phyloP scores from a whole-genome alignment of 2,329 filamentous ascomycete genomes.

The Microthyrium microscopicum region DNA sequence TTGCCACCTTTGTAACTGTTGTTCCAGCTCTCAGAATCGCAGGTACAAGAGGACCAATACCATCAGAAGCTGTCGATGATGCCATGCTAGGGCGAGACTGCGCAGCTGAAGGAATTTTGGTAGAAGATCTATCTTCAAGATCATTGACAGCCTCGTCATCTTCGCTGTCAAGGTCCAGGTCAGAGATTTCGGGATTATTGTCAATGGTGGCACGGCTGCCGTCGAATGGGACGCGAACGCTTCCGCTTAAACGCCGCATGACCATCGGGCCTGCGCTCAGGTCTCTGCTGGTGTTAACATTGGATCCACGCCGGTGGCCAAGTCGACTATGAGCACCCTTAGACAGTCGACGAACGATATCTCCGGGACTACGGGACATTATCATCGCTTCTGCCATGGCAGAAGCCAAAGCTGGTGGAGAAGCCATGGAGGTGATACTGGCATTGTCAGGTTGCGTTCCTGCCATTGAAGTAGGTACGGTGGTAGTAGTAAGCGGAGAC shows the following conservation, averaged over 20 bases:
- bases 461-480: slow-evolving; percentile 41
- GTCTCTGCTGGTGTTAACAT: slow-evolving; percentile 57
- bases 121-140: slow-evolving; percentile 22
- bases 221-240: too few species aligned
- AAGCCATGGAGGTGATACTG: slow-evolving; percentile 37
- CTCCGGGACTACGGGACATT: slow-evolving; percentile 40
- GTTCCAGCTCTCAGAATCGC: slow-evolving; percentile 64
- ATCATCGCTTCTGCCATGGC: slow-evolving; percentile 47
- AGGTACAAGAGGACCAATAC: slow-evolving; percentile 57
- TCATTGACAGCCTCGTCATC: slow-evolving; percentile 33
- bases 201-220: slow-evolving; percentile 45
- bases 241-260: slow-evolving; percentile 68
- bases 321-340: slow-evolving; percentile 58
- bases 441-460: slow-evolving; percentile 65
- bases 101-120: too few species aligned
- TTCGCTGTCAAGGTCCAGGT: slow-evolving; percentile 40
- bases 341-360: slow-evolving; percentile 79
- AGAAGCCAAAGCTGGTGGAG: slow-evolving; percentile 26
- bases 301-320: slow-evolving; percentile 58
- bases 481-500: slow-evolving; percentile 36
- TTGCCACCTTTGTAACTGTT: slow-evolving; percentile 65
- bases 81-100: slow-evolving; percentile 11
- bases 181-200: slow-evolving; percentile 28
- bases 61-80: slow-evolving; percentile 7
- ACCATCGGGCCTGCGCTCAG: slow-evolving; percentile 81